phyloP scores from a whole-genome alignment of 2,329 filamentous ascomycete genomes.

The Sclerotinia glacialis region DNA sequence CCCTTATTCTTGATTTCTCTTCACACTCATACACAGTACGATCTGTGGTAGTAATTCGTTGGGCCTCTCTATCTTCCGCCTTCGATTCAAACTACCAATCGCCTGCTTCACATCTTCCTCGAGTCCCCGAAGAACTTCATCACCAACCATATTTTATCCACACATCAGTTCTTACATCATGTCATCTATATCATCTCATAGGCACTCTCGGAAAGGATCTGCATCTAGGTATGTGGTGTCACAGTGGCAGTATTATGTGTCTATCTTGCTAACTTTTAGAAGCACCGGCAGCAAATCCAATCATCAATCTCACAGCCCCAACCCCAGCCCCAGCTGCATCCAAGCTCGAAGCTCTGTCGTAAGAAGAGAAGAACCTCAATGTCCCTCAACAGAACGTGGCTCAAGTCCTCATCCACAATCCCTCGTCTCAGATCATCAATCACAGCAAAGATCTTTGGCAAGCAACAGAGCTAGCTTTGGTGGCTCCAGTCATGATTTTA shows the following conservation, averaged over 20 bases:
- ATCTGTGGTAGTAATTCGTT: background rate
- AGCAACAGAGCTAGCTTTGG: background rate
- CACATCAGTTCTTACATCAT: background rate
- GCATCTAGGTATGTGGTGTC: conserved; percentile 5
- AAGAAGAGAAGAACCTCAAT: background rate
- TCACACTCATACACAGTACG: too few species aligned
- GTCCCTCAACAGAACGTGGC: background rate
- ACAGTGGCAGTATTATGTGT: background rate
- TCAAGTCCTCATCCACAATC: background rate
- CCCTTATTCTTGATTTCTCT: background rate
- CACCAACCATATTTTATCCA: background rate
- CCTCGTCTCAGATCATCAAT: background rate
- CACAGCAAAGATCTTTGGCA: background rate
- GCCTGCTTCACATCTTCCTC: background rate
- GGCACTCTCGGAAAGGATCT: background rate
- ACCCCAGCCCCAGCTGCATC: background rate
- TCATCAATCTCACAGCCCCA: background rate
- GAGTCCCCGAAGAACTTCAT: background rate
- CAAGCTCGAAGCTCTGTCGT: background rate
- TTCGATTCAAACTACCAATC: background rate
- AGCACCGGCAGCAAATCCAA: background rate
- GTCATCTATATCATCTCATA: conserved; percentile 7
- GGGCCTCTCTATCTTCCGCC: background rate
- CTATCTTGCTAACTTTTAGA: conserved; percentile 9
- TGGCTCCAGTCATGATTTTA: background rate